These are phyloP conservation scores for Scleroderma citrinum DNA, from an alignment of 768 basidiomycete species.

Conservation along the genomic window DNA sequence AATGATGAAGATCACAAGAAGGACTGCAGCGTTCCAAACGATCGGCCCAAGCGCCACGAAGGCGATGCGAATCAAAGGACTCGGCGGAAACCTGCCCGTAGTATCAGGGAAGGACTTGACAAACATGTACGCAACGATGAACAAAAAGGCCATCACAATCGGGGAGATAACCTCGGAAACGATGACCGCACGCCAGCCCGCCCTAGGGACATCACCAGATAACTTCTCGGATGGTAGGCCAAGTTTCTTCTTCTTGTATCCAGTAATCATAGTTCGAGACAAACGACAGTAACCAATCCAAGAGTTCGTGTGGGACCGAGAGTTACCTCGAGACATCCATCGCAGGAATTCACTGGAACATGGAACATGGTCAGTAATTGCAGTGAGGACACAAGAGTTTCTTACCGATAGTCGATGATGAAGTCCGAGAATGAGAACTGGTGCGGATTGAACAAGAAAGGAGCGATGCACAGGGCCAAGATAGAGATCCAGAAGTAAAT, in stretches of 20 bases:
- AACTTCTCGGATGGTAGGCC: constrained; percentile 97
- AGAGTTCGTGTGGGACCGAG: constrained; percentile 92
- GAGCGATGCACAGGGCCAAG: constrained; percentile 84
- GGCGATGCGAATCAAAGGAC: constrained; percentile 87
- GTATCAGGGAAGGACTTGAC: constrained; percentile 78
- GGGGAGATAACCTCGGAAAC: constrained; percentile 87
- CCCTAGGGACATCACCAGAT: constrained; percentile 91
- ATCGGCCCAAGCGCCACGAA: constrained; percentile 92
- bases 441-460: constrained; percentile 99
- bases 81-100: constrained; percentile 61
- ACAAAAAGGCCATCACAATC: constrained; percentile 75
- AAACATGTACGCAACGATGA: constrained; percentile 88
- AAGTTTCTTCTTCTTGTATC: constrained; percentile 98
- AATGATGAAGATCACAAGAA: constrained; percentile 82
- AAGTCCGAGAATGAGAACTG: constrained; percentile 98
- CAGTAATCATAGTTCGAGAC: constrained; percentile 97
- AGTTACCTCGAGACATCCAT: constrained; percentile 99
- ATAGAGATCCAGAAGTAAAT: constrained; percentile 99
- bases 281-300: constrained; percentile 99
- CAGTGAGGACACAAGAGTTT: not conserved
- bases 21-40: constrained; percentile 88
- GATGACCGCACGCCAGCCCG: constrained; percentile 85
- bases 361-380: not conserved
- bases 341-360: constrained; percentile 82
- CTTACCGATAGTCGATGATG: constrained; percentile 88